A percentile compares a stretch with the other conserved stretches of the same genome.
These are phyloP conservation scores for Trichoderma aggressivum DNA, from an alignment of 2,329 filamentous ascomycete genomes.

Conservation along the genomic window DNA sequence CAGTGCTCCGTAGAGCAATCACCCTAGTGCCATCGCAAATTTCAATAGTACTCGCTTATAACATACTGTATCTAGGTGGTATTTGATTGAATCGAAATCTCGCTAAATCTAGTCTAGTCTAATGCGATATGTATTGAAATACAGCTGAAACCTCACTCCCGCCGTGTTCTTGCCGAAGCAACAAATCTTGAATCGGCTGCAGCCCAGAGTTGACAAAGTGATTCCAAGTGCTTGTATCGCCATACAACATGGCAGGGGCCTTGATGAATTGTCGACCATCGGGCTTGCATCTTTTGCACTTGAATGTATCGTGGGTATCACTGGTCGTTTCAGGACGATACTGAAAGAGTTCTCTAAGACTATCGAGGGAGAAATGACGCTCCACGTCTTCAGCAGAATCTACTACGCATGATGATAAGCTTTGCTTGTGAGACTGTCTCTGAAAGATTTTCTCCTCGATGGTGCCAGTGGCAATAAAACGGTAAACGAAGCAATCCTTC, in stretches of 20 bases:
- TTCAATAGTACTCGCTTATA: background rate
- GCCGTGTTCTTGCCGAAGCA: slow-evolving; percentile 79
- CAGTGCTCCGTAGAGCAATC: background rate
- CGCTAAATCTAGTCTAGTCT: background rate
- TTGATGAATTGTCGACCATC: slow-evolving; percentile 87
- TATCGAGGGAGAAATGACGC: slow-evolving; percentile 90
- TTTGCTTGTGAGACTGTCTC: slow-evolving; percentile 96
- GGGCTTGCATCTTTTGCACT: slow-evolving; percentile 89
- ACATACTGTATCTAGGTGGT: background rate
- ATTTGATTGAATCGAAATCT: background rate
- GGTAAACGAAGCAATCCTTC: slow-evolving; percentile 98
- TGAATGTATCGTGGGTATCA: slow-evolving; percentile 98
- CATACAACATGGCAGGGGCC: slow-evolving; percentile 91
- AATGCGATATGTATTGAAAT: slow-evolving; percentile 97
- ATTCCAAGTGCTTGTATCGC: slow-evolving; percentile 99
- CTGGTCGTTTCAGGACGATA: slow-evolving; percentile 80
- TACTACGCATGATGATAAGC: slow-evolving; percentile 90
- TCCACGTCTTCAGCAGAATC: slow-evolving; percentile 97
- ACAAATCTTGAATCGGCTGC: slow-evolving; percentile 80
- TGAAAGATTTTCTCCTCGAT: slow-evolving; percentile 99
- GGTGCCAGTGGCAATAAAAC: slow-evolving; percentile 97
- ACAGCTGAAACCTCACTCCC: slow-evolving; percentile 85
- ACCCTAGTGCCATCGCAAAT: background rate
- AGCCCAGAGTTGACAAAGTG: slow-evolving; percentile 85
- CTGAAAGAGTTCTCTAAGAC: slow-evolving; percentile 88